Percentiles rank a stretch among this genome's conserved stretches.
Conservation (phyloP, 768 basidiomycete genomes). For the Phanerochaete carnosa region DNA sequence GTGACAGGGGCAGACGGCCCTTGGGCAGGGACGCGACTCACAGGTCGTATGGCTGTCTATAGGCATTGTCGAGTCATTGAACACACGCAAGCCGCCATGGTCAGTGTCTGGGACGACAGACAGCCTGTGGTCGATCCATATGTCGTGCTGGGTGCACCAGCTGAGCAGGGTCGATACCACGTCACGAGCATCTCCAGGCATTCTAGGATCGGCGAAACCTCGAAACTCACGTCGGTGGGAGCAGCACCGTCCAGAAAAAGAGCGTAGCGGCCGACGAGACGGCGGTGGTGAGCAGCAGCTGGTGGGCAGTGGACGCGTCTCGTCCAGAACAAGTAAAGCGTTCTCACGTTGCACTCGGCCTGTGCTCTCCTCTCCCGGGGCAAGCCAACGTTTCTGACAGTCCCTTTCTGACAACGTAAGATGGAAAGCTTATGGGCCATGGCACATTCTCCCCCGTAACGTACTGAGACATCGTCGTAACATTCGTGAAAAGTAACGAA, state of each 20-base stretch:
- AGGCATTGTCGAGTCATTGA: background rate
- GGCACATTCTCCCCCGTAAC: background rate
- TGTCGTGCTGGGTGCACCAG: constrained; percentile 9
- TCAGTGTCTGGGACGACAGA: background rate
- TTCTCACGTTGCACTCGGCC: background rate
- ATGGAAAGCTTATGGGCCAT: background rate
- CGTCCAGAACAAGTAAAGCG: background rate
- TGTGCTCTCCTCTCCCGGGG: background rate
- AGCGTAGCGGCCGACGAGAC: background rate
- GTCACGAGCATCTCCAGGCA: background rate
- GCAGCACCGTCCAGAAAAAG: background rate
- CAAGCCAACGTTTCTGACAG: background rate
- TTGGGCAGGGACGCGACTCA: constrained; percentile 6
- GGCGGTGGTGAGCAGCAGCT: background rate
- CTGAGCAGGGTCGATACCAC: constrained; percentile 7
- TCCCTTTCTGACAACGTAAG: no score
- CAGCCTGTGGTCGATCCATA: constrained; percentile 13
- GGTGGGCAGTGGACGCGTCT: background rate
- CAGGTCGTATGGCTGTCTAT: constrained; percentile 8
- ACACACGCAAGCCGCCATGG: constrained; percentile 7
- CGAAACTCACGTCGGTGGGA: background rate
- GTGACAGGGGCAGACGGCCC: background rate
- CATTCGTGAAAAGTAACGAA: background rate
- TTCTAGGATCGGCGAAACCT: background rate
- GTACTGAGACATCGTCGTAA: background rate